These are phyloP conservation scores for Macaranga tanarius DNA, from an alignment of 441 rosid genomes.

Conservation along the genomic window DNA sequence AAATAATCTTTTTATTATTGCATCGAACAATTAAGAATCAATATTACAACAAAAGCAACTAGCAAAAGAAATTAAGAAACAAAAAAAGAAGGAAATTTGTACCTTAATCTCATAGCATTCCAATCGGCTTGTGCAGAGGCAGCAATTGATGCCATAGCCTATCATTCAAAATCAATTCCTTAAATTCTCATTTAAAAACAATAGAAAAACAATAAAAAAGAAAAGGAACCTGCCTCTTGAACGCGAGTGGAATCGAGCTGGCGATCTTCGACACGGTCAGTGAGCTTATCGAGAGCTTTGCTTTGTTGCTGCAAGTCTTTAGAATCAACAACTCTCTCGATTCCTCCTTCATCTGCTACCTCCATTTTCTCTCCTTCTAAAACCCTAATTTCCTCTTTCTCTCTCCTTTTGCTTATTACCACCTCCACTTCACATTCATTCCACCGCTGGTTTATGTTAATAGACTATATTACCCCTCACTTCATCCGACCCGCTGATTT, in stretches of 20 bases:
- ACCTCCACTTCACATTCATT: background rate
- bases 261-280: slow-evolving; percentile 93
- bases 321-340: slow-evolving; percentile 59
- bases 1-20: no score
- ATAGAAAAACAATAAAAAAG: no score
- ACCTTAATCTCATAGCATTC: slow-evolving; percentile 90
- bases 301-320: slow-evolving; percentile 93
- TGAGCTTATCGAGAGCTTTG: slow-evolving; percentile 92
- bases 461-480: slow-evolving; percentile 1
- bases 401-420: background rate
- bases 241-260: slow-evolving; percentile 94
- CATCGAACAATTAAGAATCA: no score
- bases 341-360: slow-evolving; percentile 59
- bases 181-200: background rate
- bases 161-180: background rate
- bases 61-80: no score
- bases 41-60: no score
- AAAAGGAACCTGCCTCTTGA: slow-evolving; percentile 59
- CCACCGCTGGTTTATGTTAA: background rate
- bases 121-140: slow-evolving; percentile 81
- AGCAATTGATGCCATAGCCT: slow-evolving; percentile 72
- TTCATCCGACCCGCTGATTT: background rate
- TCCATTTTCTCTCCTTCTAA: slow-evolving; percentile 39
- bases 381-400: slow-evolving; percentile 18
- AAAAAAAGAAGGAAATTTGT: background rate